phyloP scores from a whole-genome alignment of 768 basidiomycete genomes.

The Amylocystis lapponica region DNA sequence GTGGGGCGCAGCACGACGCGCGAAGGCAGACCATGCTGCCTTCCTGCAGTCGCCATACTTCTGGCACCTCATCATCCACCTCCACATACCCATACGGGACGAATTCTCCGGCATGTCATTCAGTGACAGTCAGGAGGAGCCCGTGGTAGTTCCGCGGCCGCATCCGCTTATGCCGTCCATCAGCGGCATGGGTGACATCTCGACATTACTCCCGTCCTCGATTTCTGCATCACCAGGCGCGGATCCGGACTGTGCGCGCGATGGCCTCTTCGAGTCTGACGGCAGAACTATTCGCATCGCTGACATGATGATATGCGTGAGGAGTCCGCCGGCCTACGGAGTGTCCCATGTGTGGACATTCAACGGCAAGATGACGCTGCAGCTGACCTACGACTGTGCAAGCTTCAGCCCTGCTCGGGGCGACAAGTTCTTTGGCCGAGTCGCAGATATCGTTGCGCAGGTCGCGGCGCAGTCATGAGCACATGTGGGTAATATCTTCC shows the following conservation, averaged over 20 bases:
- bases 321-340: neutral
- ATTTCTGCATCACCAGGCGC: neutral
- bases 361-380: neutral
- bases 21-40: neutral
- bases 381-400: neutral
- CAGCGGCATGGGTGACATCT: neutral
- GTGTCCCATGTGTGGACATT: neutral
- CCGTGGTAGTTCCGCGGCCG: too few relatives aligned
- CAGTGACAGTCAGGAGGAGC: neutral
- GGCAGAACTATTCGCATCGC: too few relatives aligned
- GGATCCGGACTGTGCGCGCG: neutral
- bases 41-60: conserved; percentile 1
- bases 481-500: too few relatives aligned
- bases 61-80: conserved; percentile 1
- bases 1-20: neutral
- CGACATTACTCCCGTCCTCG: neutral
- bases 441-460: too few relatives aligned
- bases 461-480: too few relatives aligned
- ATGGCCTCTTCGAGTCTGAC: too few relatives aligned
- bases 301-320: neutral
- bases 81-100: neutral
- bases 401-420: neutral
- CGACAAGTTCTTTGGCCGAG: too few relatives aligned
- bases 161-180: neutral
- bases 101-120: neutral